Evolutionary conservation across 2,329 filamentous ascomycete genomes (phyloP).

Genomic region (Apiospora aurea): DNA sequence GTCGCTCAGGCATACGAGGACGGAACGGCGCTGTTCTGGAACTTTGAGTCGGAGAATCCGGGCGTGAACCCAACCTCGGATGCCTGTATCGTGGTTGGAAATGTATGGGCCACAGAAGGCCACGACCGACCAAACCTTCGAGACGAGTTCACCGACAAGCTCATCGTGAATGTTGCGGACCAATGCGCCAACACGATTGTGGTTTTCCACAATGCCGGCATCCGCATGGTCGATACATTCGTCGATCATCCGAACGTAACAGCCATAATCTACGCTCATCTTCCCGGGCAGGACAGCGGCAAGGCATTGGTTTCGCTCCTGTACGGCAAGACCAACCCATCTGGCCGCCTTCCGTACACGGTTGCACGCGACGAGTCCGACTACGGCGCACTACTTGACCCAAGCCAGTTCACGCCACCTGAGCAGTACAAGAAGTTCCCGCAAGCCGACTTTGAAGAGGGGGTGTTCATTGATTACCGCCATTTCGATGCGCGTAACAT

Average conservation of each 20-base stretch:
- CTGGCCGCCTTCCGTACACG: conserved; percentile 53
- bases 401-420: conserved; percentile 40
- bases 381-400: conserved; percentile 46
- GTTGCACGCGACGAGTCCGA: conserved; percentile 51
- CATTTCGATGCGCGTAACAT: conserved; percentile 42
- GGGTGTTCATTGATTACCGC: conserved; percentile 44
- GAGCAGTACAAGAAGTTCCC: conserved; percentile 54
- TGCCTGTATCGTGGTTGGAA: conserved; percentile 63
- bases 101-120: conserved; percentile 68
- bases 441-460: conserved; percentile 40
- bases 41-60: conserved; percentile 48
- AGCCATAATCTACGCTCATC: conserved; percentile 56
- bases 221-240: conserved; percentile 56
- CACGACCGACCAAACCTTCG: conserved; percentile 60
- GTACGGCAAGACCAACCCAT: conserved; percentile 50
- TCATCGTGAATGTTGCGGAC: conserved; percentile 53
- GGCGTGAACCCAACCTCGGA: conserved; percentile 50
- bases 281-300: conserved; percentile 59
- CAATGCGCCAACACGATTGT: conserved; percentile 58
- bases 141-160: conserved; percentile 60
- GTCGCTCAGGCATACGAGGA: conserved; percentile 49
- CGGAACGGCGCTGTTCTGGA: conserved; percentile 52
- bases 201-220: conserved; percentile 57
- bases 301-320: conserved; percentile 48
- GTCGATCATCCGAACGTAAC: conserved; percentile 58